A percentile compares a stretch with the other conserved stretches of the same genome.
These are phyloP conservation scores for Berberis vulgaris DNA, from an alignment of 164 flowering plant genomes.

Conservation along the genomic window DNA sequence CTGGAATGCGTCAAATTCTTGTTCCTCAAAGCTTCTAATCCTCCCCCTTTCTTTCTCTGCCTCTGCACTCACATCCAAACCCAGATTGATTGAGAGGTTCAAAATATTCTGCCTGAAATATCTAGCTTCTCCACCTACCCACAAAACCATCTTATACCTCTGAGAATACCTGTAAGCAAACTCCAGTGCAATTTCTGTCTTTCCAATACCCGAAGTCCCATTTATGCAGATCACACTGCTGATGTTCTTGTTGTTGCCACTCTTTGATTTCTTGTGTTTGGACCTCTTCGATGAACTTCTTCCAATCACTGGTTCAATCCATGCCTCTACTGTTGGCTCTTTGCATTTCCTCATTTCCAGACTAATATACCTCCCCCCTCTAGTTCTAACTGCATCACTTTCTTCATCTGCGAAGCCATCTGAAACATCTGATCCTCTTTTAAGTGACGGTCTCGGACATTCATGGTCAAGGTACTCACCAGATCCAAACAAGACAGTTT, in stretches of 20 bases:
- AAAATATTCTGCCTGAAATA: slow-evolving; percentile 75
- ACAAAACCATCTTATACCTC: slow-evolving; percentile 82
- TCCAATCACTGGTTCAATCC: slow-evolving; percentile 61
- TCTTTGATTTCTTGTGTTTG: slow-evolving; percentile 58
- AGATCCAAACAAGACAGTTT: slow-evolving; percentile 50
- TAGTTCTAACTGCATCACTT: slow-evolving; percentile 23
- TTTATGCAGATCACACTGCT: slow-evolving; percentile 57
- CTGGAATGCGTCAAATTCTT: slow-evolving; percentile 80
- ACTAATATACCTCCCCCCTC: slow-evolving; percentile 48
- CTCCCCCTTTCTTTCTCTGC: slow-evolving; percentile 77
- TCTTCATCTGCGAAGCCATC: slow-evolving; percentile 72
- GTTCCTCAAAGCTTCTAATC: slow-evolving; percentile 78
- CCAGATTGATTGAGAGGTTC: slow-evolving; percentile 55
- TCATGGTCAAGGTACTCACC: slow-evolving; percentile 38
- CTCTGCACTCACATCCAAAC: slow-evolving; percentile 82
- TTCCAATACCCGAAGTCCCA: slow-evolving; percentile 67
- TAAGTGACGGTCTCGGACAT: slow-evolving; percentile 11
- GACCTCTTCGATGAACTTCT: slow-evolving; percentile 45
- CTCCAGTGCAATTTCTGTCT: slow-evolving; percentile 84
- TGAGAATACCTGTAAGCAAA: slow-evolving; percentile 65
- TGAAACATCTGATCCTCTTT: slow-evolving; percentile 37
- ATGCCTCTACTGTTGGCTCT: slow-evolving; percentile 62
- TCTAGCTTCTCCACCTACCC: slow-evolving; percentile 86
- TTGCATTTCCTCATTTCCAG: slow-evolving; percentile 57
- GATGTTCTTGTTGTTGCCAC: slow-evolving; percentile 39